These are phyloP conservation scores for Citrullus mucosospermus DNA, from an alignment of 306 rosid genomes.

Conservation along the genomic window DNA sequence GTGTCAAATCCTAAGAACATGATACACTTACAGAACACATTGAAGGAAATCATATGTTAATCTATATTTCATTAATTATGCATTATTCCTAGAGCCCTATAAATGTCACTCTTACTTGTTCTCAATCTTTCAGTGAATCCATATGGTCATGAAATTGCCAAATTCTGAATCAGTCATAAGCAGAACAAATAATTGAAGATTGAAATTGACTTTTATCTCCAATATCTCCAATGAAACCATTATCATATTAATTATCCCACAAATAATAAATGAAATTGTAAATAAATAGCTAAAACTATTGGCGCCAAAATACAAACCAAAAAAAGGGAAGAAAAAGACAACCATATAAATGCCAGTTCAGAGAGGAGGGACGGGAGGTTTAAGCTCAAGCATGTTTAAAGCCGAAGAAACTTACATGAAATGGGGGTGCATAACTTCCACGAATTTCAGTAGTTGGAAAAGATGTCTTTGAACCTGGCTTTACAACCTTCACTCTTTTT, in stretches of 20 bases:
- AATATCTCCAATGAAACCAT: background rate
- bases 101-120: background rate
- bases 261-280: background rate
- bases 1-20: background rate
- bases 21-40: background rate
- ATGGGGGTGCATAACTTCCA: constrained; percentile 88
- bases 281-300: background rate
- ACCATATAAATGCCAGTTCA: background rate
- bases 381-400: background rate
- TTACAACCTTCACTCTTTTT: constrained; percentile 83
- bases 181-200: background rate
- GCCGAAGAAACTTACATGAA: constrained; percentile 55
- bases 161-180: background rate
- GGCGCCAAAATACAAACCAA: background rate
- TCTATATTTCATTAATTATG: background rate
- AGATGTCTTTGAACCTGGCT: constrained; percentile 90
- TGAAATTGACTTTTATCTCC: background rate
- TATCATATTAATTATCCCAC: background rate
- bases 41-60: background rate
- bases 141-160: background rate
- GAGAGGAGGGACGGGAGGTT: background rate
- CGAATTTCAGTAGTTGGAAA: constrained; percentile 91
- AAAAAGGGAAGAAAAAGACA: background rate
- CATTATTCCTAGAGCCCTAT: background rate
- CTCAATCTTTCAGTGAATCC: background rate